Evolutionary conservation across 805 yeast species (phyloP).

Genomic region (Wickerhamiella sergipiensis): DNA sequence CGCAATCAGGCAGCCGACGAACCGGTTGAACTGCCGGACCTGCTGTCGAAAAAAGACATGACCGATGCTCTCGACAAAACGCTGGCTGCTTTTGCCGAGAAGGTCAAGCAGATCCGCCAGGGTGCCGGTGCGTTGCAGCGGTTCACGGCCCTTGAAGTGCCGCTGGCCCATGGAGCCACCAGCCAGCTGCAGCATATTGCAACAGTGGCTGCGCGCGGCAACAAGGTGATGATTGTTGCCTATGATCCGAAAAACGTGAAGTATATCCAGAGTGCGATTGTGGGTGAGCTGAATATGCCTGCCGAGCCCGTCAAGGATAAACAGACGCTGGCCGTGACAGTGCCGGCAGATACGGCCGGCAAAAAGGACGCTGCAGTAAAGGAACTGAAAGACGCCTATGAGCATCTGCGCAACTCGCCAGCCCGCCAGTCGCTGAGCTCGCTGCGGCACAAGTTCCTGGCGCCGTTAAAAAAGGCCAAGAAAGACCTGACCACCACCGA

Average conservation of each 20-base stretch:
- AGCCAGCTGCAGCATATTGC: conserved; percentile 33
- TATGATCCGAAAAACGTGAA: conserved; percentile 71
- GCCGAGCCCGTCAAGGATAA: conserved; percentile 67
- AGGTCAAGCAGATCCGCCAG: conserved; percentile 47
- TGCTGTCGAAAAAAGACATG: conserved; percentile 6
- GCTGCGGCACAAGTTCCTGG: conserved; percentile 45
- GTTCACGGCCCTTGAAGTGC: conserved; percentile 46
- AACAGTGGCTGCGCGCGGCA: conserved; percentile 24
- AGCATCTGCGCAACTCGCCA: conserved; percentile 42
- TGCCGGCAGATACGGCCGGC: conserved; percentile 66
- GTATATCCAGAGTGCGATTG: conserved; percentile 53
- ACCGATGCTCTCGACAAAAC: conserved; percentile 8
- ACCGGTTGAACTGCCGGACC: conserved; percentile 5
- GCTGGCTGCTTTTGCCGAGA: conserved; percentile 32
- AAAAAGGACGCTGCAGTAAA: conserved; percentile 40
- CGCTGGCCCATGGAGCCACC: conserved; percentile 33
- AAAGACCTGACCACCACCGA: conserved; percentile 33
- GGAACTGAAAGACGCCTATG: conserved; percentile 52
- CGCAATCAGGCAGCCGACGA: conserved; percentile 4
- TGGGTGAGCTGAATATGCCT: conserved; percentile 57
- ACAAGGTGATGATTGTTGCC: conserved; percentile 47
- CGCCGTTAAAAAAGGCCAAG: conserved; percentile 37
- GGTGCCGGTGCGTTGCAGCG: conserved; percentile 57
- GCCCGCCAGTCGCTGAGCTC: conserved; percentile 36
- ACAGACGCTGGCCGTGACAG: conserved; percentile 56